A percentile compares a stretch with the other conserved stretches of the same genome.
Conservation (phyloP, 805 yeast genomes). For the Suhomyces emberorum region DNA sequence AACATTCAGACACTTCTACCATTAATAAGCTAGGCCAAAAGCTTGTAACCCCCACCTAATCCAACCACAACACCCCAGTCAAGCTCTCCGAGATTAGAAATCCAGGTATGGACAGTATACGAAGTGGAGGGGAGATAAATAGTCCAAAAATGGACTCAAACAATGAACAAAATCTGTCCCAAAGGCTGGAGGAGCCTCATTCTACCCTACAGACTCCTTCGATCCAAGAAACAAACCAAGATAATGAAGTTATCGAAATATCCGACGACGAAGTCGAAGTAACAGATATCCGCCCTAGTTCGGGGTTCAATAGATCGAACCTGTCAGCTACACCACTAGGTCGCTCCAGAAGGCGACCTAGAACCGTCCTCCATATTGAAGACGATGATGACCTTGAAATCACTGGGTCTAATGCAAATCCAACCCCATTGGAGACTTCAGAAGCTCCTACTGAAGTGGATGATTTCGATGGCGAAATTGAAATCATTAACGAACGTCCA, state of each 20-base stretch:
- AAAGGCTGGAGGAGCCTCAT: not conserved
- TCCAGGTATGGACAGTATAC: not conserved
- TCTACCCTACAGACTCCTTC: no score
- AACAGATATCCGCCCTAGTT: not conserved
- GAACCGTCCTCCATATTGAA: not conserved
- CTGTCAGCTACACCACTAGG: not conserved
- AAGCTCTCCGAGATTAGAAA: no score
- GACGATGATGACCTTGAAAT: conserved; percentile 8
- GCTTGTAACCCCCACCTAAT: no score
- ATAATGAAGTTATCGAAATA: conserved; percentile 2
- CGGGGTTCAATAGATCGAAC: not conserved
- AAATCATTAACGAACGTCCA: conserved; percentile 23
- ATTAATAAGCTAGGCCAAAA: no score
- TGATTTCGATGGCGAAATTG: conserved; percentile 23
- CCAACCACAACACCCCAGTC: no score
- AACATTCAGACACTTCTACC: no score
- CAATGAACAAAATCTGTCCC: no score
- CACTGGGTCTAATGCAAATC: conserved; percentile 8
- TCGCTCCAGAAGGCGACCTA: not conserved
- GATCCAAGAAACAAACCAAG: not conserved
- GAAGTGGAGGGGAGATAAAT: not conserved
- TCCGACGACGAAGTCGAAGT: conserved; percentile 8
- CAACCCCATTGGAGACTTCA: conserved; percentile 2
- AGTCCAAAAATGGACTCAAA: not conserved
- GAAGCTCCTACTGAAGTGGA: conserved; percentile 8